Evolutionary conservation across 805 yeast genomes (phyloP).

Genomic region (Cyberlindnera subsufficiens): DNA sequence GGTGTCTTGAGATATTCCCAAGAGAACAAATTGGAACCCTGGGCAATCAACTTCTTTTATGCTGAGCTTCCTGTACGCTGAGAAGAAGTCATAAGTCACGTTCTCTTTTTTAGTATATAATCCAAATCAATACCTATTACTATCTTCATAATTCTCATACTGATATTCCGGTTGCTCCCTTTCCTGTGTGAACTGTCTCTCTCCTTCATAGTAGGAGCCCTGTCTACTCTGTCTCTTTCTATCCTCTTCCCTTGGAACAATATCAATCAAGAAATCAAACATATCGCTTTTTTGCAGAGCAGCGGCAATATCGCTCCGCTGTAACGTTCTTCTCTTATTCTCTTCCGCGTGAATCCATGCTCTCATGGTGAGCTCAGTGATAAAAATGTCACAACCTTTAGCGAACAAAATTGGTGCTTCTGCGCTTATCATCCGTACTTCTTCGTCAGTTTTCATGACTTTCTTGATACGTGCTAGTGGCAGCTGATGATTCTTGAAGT

Average conservation of each 20-base stretch:
- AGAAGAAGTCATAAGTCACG: constrained; percentile 30
- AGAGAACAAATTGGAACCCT: constrained; percentile 54
- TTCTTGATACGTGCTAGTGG: constrained; percentile 96
- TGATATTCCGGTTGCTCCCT: background rate
- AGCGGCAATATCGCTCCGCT: constrained; percentile 90
- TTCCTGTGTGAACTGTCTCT: background rate
- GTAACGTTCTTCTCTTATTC: constrained; percentile 89
- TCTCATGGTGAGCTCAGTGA: constrained; percentile 95
- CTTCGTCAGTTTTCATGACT: constrained; percentile 97
- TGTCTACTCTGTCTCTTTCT: constrained; percentile 20
- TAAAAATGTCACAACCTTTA: constrained; percentile 95
- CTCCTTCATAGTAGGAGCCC: background rate
- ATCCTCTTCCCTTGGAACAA: constrained; percentile 82
- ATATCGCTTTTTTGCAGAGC: constrained; percentile 92
- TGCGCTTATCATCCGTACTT: constrained; percentile 95
- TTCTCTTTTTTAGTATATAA: constrained; percentile 1
- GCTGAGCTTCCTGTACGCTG: constrained; percentile 89
- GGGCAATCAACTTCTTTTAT: constrained; percentile 76
- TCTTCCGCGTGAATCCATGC: constrained; percentile 99
- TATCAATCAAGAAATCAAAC: constrained; percentile 95
- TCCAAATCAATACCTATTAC: background rate
- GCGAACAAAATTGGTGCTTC: constrained; percentile 98
- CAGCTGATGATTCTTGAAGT: constrained; percentile 87
- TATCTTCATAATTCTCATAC: background rate
- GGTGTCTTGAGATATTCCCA: constrained; percentile 75